A percentile compares a stretch with the other conserved stretches of the same genome.
phyloP scores from a whole-genome alignment of 352 stramenopile species.

The Nothophytophthora sp. region DNA sequence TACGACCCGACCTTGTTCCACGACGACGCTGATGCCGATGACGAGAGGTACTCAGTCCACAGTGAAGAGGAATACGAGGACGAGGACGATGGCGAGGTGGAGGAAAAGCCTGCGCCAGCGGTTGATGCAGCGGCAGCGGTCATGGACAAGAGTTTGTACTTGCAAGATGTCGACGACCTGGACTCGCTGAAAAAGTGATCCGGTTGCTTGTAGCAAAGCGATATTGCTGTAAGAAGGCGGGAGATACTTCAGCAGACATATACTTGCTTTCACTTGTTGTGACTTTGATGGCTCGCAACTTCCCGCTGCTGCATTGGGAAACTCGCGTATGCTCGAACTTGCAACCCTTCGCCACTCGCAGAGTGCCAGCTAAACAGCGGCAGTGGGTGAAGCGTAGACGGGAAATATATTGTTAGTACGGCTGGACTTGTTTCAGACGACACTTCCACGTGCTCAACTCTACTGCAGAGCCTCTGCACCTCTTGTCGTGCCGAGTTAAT shows the following conservation, averaged over 20 bases:
- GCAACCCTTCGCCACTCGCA: too few species aligned
- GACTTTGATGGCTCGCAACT: slow-evolving; percentile 11
- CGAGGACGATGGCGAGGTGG: slow-evolving; percentile 45
- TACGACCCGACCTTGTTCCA: slow-evolving; percentile 91
- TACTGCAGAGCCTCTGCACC: background rate
- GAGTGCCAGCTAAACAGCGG: too few species aligned
- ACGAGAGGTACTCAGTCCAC: slow-evolving; percentile 81
- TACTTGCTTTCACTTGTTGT: slow-evolving; percentile 14
- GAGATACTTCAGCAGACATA: slow-evolving; percentile 12
- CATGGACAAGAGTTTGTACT: slow-evolving; percentile 86
- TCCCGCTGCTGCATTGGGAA: too few species aligned
- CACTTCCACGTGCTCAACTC: background rate
- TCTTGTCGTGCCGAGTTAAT: background rate
- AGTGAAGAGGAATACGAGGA: too few species aligned
- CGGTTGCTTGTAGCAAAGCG: background rate
- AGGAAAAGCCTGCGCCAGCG: slow-evolving; percentile 38
- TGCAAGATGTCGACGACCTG: slow-evolving; percentile 77
- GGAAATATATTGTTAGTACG: slow-evolving; percentile 32
- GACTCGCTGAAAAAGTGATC: slow-evolving; percentile 79
- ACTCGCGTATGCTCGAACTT: too few species aligned
- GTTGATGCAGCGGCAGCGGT: slow-evolving; percentile 61
- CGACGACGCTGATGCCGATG: slow-evolving; percentile 89
- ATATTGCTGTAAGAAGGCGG: slow-evolving; percentile 8
- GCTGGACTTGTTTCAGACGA: slow-evolving; percentile 23
- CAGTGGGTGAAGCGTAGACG: too few species aligned